Conservation (phyloP, 345 rosid genomes). For the Adansonia digitata region DNA sequence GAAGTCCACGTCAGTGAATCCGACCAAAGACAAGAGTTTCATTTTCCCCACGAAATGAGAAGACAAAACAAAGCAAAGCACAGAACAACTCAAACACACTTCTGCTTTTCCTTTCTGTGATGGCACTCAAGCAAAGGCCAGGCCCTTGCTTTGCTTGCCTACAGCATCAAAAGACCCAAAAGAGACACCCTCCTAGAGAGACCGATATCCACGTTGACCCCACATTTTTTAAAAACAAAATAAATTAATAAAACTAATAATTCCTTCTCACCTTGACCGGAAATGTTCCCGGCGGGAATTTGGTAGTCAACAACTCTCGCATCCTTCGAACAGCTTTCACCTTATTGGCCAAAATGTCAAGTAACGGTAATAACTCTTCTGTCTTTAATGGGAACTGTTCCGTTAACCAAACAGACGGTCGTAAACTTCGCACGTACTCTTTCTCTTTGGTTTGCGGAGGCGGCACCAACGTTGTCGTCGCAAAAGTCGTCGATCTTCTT, state of each 20-base stretch:
- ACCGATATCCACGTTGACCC: constrained; percentile 15
- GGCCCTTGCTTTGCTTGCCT: background rate
- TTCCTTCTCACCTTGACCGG: constrained; percentile 75
- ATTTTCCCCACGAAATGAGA: no score
- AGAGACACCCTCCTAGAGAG: background rate
- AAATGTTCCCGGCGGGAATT: constrained; percentile 92
- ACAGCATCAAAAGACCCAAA: constrained; percentile 29
- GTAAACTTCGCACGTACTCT: constrained; percentile 66
- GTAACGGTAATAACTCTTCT: constrained; percentile 86
- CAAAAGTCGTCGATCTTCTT: constrained; percentile 34
- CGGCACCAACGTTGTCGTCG: constrained; percentile 22
- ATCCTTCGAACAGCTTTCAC: constrained; percentile 91
- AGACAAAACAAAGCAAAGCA: background rate
- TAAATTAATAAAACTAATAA: background rate
- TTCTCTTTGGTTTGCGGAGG: constrained; percentile 74
- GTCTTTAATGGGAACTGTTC: constrained; percentile 89
- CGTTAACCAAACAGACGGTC: constrained; percentile 93
- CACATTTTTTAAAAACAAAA: background rate
- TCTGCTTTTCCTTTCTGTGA: background rate
- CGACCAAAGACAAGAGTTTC: constrained; percentile 19
- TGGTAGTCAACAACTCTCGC: constrained; percentile 89
- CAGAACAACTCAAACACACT: background rate
- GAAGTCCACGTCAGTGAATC: constrained; percentile 25
- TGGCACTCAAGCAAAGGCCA: background rate
- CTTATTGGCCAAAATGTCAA: constrained; percentile 86